phyloP scores from a whole-genome alignment of 192 early-diverging fungal genomes.

The Linnemannia schmuckeri region DNA sequence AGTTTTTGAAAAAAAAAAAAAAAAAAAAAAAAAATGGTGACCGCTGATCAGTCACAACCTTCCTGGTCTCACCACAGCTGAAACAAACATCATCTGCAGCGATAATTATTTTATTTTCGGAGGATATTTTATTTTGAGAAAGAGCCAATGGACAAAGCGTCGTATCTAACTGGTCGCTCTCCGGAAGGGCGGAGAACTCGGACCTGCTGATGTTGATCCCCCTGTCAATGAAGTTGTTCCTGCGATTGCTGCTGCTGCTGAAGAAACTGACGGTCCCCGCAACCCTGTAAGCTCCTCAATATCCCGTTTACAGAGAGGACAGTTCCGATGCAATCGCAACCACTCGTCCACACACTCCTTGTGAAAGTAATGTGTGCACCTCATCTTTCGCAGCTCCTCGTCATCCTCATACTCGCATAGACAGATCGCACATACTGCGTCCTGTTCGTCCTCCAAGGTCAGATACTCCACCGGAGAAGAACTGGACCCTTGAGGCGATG shows the following conservation, averaged over 20 bases:
- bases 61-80: background rate
- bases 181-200: background rate
- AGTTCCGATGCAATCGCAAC: slow-evolving; percentile 79
- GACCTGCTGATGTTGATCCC: background rate
- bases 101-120: background rate
- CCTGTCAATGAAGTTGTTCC: background rate
- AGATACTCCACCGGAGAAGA: slow-evolving; percentile 42
- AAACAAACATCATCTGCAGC: background rate
- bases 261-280: background rate
- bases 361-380: slow-evolving; percentile 87
- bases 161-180: background rate
- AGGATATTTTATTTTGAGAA: background rate
- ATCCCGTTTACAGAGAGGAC: slow-evolving; percentile 82
- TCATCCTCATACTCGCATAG: slow-evolving; percentile 81
- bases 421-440: slow-evolving; percentile 85
- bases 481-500: background rate
- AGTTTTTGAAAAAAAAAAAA: background rate
- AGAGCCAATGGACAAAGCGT: background rate
- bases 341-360: slow-evolving; percentile 87
- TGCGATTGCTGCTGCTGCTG: background rate
- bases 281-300: slow-evolving; percentile 53
- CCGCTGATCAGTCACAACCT: background rate
- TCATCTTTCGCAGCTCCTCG: slow-evolving; percentile 78
- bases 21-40: background rate
- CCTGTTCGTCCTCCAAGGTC: slow-evolving; percentile 69